Conservation (phyloP, 2,329 filamentous ascomycete genomes). For the Talaromyces sp. region DNA sequence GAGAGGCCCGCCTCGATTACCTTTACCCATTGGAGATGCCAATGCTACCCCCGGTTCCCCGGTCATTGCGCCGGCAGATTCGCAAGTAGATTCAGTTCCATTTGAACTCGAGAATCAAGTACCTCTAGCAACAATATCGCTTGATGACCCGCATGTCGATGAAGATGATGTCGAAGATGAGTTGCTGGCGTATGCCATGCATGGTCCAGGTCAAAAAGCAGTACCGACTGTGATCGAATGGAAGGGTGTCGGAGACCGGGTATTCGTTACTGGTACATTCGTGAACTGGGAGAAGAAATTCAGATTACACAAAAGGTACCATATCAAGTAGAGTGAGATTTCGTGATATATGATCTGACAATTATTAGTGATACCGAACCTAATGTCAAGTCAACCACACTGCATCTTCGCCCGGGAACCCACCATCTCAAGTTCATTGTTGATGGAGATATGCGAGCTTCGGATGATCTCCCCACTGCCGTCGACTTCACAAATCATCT, state of each 20-base stretch:
- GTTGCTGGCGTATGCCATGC: constrained; percentile 60
- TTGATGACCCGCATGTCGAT: constrained; percentile 55
- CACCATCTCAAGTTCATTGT: constrained; percentile 97
- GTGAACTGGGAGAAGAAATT: constrained; percentile 97
- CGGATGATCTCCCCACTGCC: constrained; percentile 81
- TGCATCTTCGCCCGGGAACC: constrained; percentile 85
- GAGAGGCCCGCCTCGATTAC: constrained; percentile 72
- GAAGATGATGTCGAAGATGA: constrained; percentile 79
- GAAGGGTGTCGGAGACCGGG: constrained; percentile 76
- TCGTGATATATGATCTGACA: background rate
- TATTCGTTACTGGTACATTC: constrained; percentile 96
- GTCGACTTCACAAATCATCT: constrained; percentile 98
- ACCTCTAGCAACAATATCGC: constrained; percentile 55
- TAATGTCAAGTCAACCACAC: constrained; percentile 68
- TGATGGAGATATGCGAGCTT: constrained; percentile 88
- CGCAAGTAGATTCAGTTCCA: constrained; percentile 45
- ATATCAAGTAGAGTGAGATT: background rate
- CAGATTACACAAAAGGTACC: constrained; percentile 79
- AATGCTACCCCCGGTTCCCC: constrained; percentile 85
- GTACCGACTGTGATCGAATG: constrained; percentile 86
- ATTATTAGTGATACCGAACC: constrained; percentile 40
- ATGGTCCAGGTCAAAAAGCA: constrained; percentile 66
- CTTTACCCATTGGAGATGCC: constrained; percentile 90
- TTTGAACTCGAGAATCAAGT: constrained; percentile 48
- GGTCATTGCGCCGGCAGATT: constrained; percentile 70